Base-by-base conservation (phyloP, 192 early-diverging fungal genomes). In the Backusella morwellensis region DNA sequence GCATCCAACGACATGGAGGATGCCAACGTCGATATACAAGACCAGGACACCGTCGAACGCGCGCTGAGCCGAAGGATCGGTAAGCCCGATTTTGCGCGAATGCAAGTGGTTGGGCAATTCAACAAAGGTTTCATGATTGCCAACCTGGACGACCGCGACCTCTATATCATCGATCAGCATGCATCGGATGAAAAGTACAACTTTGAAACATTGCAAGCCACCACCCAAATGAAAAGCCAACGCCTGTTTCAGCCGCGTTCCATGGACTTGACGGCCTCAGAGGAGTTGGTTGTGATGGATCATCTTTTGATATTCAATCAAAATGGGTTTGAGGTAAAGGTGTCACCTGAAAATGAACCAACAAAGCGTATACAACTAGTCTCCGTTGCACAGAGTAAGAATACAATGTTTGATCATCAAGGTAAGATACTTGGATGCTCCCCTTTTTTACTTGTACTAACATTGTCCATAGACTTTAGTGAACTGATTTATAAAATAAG, bases 131-230 rank as follows among this genome's bases (percentile, higher is more conserved):
- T 99, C 81, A 99, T 99, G 66, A 86, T 99, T 12, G 88, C 86
- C 0, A 79, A 85, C 1, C 83, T 96, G n/a, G 78, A 85, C 80
- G 78, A 81, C 7, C 86, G 86, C 34, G 93, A 96, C 77, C 87
- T 99, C 8, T 98, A 94, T 80, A 95, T 99, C 50, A 90, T 99
- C 69, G 98, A 99, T 83, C 98, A 99, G 77, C 98, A 99, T 82
- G 98, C 98, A 1, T 92, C 92, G 0, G 98, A 99, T 82, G 98
- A 99, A 84, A 99, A 99, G 82, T 96, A 88, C 84, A 98, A 97
- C 77, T 99, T 95, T 85, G 98, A 99, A 84, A 87, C 84, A 0
- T 80, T 95, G 6, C 93, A 93, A 79, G 82, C 84, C 54, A 87
- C 80, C 0, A 91, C 92, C 0, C 76, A 84, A 4, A 91, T 95